A percentile compares a stretch with the other conserved stretches of the same genome.
These are phyloP conservation scores for Cairneyella variabilis DNA, from an alignment of 495 filamentous ascomycete species.

Conservation along the genomic window DNA sequence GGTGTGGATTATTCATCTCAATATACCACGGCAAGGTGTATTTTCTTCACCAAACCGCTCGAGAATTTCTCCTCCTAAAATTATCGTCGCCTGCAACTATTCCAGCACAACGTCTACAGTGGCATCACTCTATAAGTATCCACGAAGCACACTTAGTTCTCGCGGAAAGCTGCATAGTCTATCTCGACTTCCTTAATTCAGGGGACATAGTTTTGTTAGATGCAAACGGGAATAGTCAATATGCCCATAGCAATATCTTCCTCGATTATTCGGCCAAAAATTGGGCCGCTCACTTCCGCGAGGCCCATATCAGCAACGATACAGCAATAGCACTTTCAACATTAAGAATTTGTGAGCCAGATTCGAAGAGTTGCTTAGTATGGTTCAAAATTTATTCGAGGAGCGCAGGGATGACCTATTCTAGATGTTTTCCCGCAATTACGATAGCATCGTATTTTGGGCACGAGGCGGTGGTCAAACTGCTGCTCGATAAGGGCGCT, in stretches of 20 bases:
- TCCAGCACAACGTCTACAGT: no score
- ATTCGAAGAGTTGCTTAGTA: not conserved
- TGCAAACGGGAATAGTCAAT: slow-evolving; percentile 8
- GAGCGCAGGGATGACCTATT: not conserved
- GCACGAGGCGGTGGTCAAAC: not conserved
- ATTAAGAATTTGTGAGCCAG: slow-evolving; percentile 2
- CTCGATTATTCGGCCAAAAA: slow-evolving; percentile 31
- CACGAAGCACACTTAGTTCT: slow-evolving; percentile 30
- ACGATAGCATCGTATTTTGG: not conserved
- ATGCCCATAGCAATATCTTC: slow-evolving; percentile 18
- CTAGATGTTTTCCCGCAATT: not conserved
- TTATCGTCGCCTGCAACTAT: no score
- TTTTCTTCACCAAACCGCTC: no score
- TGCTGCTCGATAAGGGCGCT: not conserved
- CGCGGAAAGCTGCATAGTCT: slow-evolving; percentile 30
- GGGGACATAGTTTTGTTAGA: slow-evolving; percentile 2
- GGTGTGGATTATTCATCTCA: no score
- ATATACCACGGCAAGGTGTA: no score
- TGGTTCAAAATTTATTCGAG: slow-evolving; percentile 3
- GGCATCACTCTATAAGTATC: slow-evolving; percentile 4
- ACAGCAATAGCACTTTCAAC: not conserved
- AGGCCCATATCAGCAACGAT: not conserved
- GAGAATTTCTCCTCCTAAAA: no score
- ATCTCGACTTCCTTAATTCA: no score
- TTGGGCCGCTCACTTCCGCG: slow-evolving; percentile 31